Conservation (phyloP, 768 basidiomycete genomes). For the Boletus pseudopeckii region DNA sequence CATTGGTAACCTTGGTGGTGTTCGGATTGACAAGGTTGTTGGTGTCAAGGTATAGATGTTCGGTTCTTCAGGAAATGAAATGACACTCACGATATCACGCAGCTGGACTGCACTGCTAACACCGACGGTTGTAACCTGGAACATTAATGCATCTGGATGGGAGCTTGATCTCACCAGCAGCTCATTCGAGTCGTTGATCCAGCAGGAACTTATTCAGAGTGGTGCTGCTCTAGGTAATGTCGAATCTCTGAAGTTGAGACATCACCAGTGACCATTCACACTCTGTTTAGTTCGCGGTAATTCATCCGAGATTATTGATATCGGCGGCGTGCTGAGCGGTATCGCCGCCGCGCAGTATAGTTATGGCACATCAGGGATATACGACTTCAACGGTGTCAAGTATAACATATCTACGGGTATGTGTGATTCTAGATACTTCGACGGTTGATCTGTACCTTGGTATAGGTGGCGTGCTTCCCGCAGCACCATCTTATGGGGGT, state of each 20-base stretch:
- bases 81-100: not conserved
- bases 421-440: not conserved
- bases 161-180: constrained; percentile 5
- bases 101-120: constrained; percentile 16
- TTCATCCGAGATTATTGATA: constrained; percentile 9
- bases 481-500: not conserved
- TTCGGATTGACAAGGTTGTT: constrained; percentile 12
- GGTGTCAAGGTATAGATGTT: constrained; percentile 10
- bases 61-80: not conserved
- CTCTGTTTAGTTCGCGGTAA: constrained; percentile 7
- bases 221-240: not conserved
- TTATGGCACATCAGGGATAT: constrained; percentile 4
- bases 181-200: not conserved
- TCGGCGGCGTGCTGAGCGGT: constrained; percentile 12
- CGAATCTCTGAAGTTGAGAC: not conserved
- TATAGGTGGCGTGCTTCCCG: constrained; percentile 11
- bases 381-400: constrained; percentile 15
- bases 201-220: not conserved
- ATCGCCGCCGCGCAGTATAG: constrained; percentile 11
- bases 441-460: not conserved
- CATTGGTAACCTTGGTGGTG: constrained; percentile 1
- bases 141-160: not conserved
- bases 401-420: constrained; percentile 18
- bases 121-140: constrained; percentile 1
- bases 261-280: not conserved